Conservation (phyloP, 768 basidiomycete genomes). For the Fistulinella prunicolor region DNA sequence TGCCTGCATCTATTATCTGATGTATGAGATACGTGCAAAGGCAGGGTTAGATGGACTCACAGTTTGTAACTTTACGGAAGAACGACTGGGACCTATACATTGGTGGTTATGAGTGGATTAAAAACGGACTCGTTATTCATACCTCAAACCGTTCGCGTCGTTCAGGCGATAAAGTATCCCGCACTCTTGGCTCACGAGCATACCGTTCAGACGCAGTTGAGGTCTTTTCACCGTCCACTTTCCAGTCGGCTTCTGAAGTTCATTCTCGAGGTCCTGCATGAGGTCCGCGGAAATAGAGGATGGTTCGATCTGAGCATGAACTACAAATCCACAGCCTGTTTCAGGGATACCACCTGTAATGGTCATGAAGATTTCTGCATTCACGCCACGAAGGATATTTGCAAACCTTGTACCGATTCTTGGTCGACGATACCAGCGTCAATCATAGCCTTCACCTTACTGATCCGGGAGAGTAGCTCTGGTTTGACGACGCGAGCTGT, state of each 20-base stretch:
- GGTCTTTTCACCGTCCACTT: conserved; percentile 57
- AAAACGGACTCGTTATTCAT: conserved; percentile 7
- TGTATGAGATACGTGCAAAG: conserved; percentile 5
- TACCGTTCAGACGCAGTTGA: conserved; percentile 54
- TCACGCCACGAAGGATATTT: background rate
- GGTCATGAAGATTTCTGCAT: background rate
- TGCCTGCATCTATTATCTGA: conserved; percentile 60
- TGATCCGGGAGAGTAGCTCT: conserved; percentile 57
- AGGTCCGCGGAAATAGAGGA: conserved; percentile 47
- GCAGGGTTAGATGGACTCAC: conserved; percentile 30
- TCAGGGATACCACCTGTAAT: conserved; percentile 43
- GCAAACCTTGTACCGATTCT: conserved; percentile 39
- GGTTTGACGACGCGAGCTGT: conserved; percentile 57
- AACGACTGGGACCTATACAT: conserved; percentile 52
- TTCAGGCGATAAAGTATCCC: conserved; percentile 68
- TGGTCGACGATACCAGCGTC: conserved; percentile 62
- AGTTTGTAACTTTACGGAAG: conserved; percentile 72
- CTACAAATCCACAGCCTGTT: conserved; percentile 60
- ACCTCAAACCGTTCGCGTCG: conserved; percentile 71
- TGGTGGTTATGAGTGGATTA: background rate
- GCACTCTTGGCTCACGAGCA: conserved; percentile 78
- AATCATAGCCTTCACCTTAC: conserved; percentile 59
- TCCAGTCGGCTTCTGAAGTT: conserved; percentile 73
- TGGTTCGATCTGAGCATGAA: conserved; percentile 64
- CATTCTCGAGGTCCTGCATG: conserved; percentile 71